phyloP scores from a whole-genome alignment of 805 yeast genomes.

The Metschnikowia hibisci region DNA sequence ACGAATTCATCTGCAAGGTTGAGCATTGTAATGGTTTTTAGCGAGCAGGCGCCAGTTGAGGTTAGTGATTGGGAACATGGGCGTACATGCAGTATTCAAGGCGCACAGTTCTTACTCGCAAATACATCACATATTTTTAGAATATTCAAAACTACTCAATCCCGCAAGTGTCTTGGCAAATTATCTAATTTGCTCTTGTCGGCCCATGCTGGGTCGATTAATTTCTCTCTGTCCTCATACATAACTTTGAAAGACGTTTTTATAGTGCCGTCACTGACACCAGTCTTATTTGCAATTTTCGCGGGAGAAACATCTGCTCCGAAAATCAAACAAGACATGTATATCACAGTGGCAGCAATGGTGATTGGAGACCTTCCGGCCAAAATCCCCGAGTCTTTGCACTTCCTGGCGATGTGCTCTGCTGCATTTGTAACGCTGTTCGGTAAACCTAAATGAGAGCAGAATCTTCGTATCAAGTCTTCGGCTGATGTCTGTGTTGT shows the following conservation, averaged over 20 bases:
- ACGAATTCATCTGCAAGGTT: conserved; percentile 37
- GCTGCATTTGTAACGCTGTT: conserved; percentile 88
- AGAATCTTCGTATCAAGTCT: conserved; percentile 91
- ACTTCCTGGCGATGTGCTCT: conserved; percentile 83
- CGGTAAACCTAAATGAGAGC: conserved; percentile 87
- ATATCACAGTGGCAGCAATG: conserved; percentile 95
- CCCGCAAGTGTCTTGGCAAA: conserved; percentile 23
- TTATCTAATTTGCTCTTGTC: conserved; percentile 56
- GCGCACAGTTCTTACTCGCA: too few relatives aligned
- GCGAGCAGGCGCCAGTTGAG: not conserved
- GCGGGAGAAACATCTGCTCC: conserved; percentile 71
- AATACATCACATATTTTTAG: too few relatives aligned
- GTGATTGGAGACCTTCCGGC: conserved; percentile 98
- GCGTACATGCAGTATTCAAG: too few relatives aligned
- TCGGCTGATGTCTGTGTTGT: conserved; percentile 90
- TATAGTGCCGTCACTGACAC: conserved; percentile 96
- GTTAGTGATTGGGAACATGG: too few relatives aligned
- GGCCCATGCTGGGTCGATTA: conserved; percentile 77
- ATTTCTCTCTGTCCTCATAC: conserved; percentile 59
- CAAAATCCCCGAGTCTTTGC: conserved; percentile 86
- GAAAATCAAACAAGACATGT: conserved; percentile 88
- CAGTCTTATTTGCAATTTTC: conserved; percentile 85
- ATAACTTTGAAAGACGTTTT: conserved; percentile 84
- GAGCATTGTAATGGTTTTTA: not conserved
- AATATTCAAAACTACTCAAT: not conserved